These are phyloP conservation scores for Suhomyces wounanorum DNA, from an alignment of 1,139 yeast species.

Conservation along the genomic window DNA sequence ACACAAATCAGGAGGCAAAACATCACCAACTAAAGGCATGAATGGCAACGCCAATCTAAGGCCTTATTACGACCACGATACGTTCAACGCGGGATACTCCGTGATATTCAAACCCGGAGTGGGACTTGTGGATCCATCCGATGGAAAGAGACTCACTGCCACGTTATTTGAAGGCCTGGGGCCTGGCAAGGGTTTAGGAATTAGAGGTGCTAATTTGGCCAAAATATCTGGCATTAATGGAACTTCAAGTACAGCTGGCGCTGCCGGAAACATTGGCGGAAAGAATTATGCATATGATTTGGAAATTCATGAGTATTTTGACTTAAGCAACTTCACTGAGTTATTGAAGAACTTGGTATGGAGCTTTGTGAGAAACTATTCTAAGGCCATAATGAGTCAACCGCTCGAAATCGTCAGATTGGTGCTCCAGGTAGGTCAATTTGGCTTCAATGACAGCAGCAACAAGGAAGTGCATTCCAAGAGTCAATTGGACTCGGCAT, in stretches of 20 bases:
- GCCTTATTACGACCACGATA: conserved; percentile 73
- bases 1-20: conserved; percentile 5
- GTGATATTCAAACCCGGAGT: conserved; percentile 62
- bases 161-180: conserved; percentile 16
- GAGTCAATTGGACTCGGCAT: background rate
- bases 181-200: conserved; percentile 28
- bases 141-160: conserved; percentile 36
- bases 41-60: conserved; percentile 35
- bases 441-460: conserved; percentile 20
- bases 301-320: conserved; percentile 69
- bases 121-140: conserved; percentile 52
- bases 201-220: conserved; percentile 20
- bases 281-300: conserved; percentile 61
- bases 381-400: conserved; percentile 69
- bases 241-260: conserved; percentile 12
- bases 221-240: conserved; percentile 33
- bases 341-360: conserved; percentile 53
- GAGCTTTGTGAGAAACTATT: conserved; percentile 68
- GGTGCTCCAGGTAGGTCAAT: conserved; percentile 77
- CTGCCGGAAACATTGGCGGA: conserved; percentile 16
- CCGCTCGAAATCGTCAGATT: conserved; percentile 87
- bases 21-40: conserved; percentile 10
- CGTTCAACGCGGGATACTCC: conserved; percentile 67
- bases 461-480: background rate
- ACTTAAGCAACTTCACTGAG: conserved; percentile 56